Base-by-base conservation (phyloP, 2,329 filamentous ascomycete species). In the Aspergillus carbonarius region DNA sequence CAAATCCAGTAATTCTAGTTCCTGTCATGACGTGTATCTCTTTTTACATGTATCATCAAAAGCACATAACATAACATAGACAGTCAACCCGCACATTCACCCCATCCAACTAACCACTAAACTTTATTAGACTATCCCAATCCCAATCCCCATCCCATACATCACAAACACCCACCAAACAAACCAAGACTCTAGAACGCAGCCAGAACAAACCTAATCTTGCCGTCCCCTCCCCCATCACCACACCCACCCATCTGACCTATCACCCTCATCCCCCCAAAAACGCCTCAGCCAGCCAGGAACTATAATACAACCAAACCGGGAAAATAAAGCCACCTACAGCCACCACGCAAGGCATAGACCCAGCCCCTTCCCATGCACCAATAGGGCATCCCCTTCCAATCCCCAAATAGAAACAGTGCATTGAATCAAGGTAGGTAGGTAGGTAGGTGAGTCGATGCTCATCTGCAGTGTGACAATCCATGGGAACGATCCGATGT, bases 401-500 rank as follows among this genome's bases (percentile, higher is more conserved):
- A 5, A 30, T 30, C 2, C 7, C 27, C 27, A 5, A 30, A 30
- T 7, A 5, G 6, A 30, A 30, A 7, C 27, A 30, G 7, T 8
- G 9, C 30, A 32, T 32, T 9, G 9, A 32, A 32, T 32, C 30
- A 32, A 32, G 30, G 30, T 32, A 40, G 17, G 15, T 10, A 3
- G 20, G n/a, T n/a, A 35, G 20, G 23, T 7, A 15, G 13, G 23
- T 8, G 23, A 48, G 3, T n/a, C 42, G 50, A n/a, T 42, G 23
- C n/a, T 32, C 51, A 54, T 44, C 51, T 54, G 51, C 51, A 55
- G 60, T 62, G 60, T 55, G 54, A 57, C 50, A 54, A 60, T 58
- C 61, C 48, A 55, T 56, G 60, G 60, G 54, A 55, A 52, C 59
- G 56, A 59, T 61, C 59, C 48, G 39, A 63, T 57, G 56, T 60